Evolutionary conservation across 2,329 filamentous ascomycete species (phyloP), one percentile per base, ranked within the genome.

Genomic region (Orbilia oligospora): DNA sequence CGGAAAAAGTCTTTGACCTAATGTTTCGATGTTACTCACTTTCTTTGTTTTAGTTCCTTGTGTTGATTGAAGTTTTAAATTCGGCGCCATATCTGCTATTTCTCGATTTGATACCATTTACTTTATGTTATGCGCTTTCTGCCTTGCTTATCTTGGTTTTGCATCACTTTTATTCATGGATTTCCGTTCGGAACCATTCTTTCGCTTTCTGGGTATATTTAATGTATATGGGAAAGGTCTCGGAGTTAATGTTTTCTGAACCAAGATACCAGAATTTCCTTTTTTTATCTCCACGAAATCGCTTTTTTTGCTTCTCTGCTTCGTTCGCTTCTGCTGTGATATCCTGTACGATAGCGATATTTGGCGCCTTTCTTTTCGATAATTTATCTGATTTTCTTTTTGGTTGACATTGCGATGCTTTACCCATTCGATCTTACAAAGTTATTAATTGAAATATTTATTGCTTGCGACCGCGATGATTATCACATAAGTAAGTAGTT

Each of bases 331-430:
- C 10, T 22, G 46, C 46, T 20, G n/a, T 48, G 46, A 77, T 77
- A 77, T 71, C 67, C 67, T 77, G 73, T 77, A 77, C 46, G 46
- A 77, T 77, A 77, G 73, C 67, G 63, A 68, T 77, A 73, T 71
- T 71, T 77, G 73, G 67, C 73, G 73, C 73, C 73, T 22, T 64
- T 44, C 61, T 68, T 71, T 18, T 20, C 10, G 41, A 73, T 64
- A 58, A 70, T 70, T 49, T 76, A 64, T 36, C 33, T 69, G 33
- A 48, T 18, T 33, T 56, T 66, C 27, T 14, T 22, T 49, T 69
- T 27, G 18, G 27, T 33, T 53, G 36, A 10, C 48, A n/a, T 61
- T n/a, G 33, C 30, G 33, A 44, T 24, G 56, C 33, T 61, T 41
- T 61, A 36, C 36, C 4, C n/a, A 18, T 44, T n/a, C n/a, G 33